Percentiles rank a stretch among this genome's conserved stretches.
Evolutionary conservation across 1,139 yeast genomes (phyloP).

Genomic region (Kluyveromyces sp.): DNA sequence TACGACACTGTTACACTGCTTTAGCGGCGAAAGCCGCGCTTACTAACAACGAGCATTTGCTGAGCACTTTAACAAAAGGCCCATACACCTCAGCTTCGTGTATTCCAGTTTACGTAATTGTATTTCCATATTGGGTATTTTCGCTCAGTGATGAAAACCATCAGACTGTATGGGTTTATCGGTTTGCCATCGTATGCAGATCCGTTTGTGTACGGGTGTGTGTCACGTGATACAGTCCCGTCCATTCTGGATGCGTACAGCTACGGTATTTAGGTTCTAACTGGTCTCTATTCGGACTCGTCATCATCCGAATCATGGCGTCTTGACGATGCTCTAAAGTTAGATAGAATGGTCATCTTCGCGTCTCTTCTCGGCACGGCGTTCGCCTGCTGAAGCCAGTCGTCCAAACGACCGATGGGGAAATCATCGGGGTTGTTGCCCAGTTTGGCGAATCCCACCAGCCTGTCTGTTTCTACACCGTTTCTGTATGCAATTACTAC

Average conservation of each 20-base stretch:
- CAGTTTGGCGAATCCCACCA: conserved; percentile 63
- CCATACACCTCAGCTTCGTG: too few relatives aligned
- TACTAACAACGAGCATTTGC: too few relatives aligned
- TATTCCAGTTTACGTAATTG: too few relatives aligned
- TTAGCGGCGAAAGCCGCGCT: too few relatives aligned
- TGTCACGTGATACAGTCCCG: background rate
- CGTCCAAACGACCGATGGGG: conserved; percentile 42
- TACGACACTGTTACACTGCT: too few relatives aligned
- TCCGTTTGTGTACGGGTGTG: background rate
- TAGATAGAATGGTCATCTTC: conserved; percentile 18
- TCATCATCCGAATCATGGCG: background rate
- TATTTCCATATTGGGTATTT: too few relatives aligned
- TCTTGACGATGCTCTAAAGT: background rate
- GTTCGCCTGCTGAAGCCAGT: conserved; percentile 31
- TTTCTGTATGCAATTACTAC: conserved; percentile 56
- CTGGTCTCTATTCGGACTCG: background rate
- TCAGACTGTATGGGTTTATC: too few relatives aligned
- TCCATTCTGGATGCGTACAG: background rate
- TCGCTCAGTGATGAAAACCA: too few relatives aligned
- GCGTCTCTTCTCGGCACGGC: conserved; percentile 31
- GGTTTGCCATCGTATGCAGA: too few relatives aligned
- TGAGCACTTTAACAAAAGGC: too few relatives aligned
- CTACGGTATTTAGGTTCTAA: background rate
- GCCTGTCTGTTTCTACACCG: conserved; percentile 51
- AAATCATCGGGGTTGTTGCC: conserved; percentile 36